Evolutionary conservation across 306 rosid genomes (phyloP).

Genomic region (Prunus armeniaca): DNA sequence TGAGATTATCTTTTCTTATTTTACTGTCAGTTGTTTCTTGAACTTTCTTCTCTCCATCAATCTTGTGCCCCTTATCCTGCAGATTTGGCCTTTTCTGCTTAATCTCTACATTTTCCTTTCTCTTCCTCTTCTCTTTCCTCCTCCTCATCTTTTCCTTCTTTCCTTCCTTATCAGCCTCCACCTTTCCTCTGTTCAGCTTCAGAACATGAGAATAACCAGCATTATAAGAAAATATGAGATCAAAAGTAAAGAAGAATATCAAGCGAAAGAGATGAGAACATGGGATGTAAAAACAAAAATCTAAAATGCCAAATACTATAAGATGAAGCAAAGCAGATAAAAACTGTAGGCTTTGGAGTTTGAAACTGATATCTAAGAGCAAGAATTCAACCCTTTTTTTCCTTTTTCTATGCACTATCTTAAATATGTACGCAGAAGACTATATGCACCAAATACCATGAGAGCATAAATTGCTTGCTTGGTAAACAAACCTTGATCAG

Average conservation of each 20-base stretch:
- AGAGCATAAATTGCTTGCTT: neutral
- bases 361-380: too few species aligned
- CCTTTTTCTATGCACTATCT: too few species aligned
- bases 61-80: neutral
- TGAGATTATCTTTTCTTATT: neutral
- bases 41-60: neutral
- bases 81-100: neutral
- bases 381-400: too few species aligned
- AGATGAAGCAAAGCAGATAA: too few species aligned
- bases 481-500: neutral
- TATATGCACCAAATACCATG: too few species aligned
- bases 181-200: neutral
- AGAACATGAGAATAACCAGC: neutral
- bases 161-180: neutral
- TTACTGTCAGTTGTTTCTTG: neutral
- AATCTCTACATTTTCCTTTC: neutral
- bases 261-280: neutral
- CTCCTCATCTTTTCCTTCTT: neutral
- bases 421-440: too few species aligned
- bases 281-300: neutral
- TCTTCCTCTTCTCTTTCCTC: constrained; percentile 6
- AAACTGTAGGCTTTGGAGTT: too few species aligned
- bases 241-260: neutral
- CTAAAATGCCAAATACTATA: too few species aligned
- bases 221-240: neutral